A percentile compares a stretch with the other conserved stretches of the same genome.
phyloP scores from a whole-genome alignment of 768 basidiomycete genomes.

The Dioszegia hungarica region DNA sequence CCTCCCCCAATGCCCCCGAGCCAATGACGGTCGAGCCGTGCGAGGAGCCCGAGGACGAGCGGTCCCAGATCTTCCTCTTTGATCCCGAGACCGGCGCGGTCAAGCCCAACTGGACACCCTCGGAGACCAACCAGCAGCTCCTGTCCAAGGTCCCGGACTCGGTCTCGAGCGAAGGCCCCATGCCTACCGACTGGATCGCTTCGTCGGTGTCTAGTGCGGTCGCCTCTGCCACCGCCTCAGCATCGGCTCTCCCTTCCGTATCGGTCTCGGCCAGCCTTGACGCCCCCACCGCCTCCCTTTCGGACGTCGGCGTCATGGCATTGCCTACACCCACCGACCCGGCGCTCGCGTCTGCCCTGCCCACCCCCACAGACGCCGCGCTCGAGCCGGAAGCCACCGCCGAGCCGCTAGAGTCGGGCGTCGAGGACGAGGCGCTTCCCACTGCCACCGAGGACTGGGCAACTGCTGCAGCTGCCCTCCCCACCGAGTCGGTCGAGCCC shows the following conservation, averaged over 20 bases:
- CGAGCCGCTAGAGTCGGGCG: not conserved
- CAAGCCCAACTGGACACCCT: conserved; percentile 56
- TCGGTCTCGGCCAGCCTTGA: too few species aligned
- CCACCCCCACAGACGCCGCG: not conserved
- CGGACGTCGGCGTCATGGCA: not conserved
- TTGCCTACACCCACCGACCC: not conserved
- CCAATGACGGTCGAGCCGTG: conserved; percentile 57
- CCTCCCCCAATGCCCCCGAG: conserved; percentile 54
- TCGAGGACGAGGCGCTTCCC: not conserved
- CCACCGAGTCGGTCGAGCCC: not conserved
- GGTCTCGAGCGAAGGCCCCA: conserved; percentile 5
- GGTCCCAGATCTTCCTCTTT: conserved; percentile 62
- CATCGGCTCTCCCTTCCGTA: not conserved
- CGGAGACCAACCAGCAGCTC: conserved; percentile 13
- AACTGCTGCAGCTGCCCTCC: conserved; percentile 1
- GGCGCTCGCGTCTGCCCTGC: not conserved
- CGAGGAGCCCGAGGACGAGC: conserved; percentile 41
- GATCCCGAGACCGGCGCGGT: conserved; percentile 54
- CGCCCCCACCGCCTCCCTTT: too few species aligned
- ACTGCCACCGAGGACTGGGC: not conserved
- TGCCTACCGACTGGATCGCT: not conserved
- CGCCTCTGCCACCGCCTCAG: conserved; percentile 4
- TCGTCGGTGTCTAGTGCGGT: not conserved
- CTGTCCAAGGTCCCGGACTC: conserved; percentile 21
- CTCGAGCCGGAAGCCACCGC: not conserved